phyloP scores from a whole-genome alignment of 2,329 filamentous ascomycete species.

The Xylariaceae sp. region DNA sequence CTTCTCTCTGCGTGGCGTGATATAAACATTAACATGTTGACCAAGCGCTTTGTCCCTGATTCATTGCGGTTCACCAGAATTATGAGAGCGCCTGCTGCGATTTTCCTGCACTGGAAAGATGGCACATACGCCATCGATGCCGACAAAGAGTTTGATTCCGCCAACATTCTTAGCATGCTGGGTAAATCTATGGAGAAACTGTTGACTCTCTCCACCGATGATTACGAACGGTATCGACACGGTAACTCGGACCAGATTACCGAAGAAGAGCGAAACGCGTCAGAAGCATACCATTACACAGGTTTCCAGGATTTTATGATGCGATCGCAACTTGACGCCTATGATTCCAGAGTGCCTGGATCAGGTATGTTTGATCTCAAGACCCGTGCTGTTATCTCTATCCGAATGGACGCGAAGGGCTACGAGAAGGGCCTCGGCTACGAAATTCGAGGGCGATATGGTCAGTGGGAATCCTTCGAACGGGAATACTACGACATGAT shows the following conservation, averaged over 20 bases:
- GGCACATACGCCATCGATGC: constrained; percentile 92
- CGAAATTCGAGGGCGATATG: constrained; percentile 70
- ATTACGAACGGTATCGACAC: constrained; percentile 80
- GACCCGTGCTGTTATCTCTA: constrained; percentile 83
- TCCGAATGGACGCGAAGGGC: constrained; percentile 76
- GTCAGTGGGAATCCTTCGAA: constrained; percentile 86
- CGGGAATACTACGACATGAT: constrained; percentile 98
- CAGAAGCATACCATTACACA: constrained; percentile 83
- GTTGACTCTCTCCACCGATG: constrained; percentile 71
- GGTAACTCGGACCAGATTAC: constrained; percentile 61
- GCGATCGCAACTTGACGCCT: constrained; percentile 88
- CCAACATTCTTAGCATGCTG: constrained; percentile 83
- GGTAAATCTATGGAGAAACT: constrained; percentile 97
- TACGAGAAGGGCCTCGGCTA: constrained; percentile 76
- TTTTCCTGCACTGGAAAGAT: constrained; percentile 76
- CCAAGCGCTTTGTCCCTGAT: constrained; percentile 58
- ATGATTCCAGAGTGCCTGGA: constrained; percentile 80
- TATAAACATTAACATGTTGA: constrained; percentile 62
- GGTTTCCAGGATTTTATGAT: constrained; percentile 83
- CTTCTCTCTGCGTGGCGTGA: constrained; percentile 78
- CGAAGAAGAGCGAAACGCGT: constrained; percentile 63
- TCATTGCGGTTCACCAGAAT: constrained; percentile 65
- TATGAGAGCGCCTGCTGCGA: constrained; percentile 65
- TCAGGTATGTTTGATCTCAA: constrained; percentile 95
- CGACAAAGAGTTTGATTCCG: constrained; percentile 83